Conservation (phyloP, 2,329 filamentous ascomycete genomes). For the Epicoccum nigrum region DNA sequence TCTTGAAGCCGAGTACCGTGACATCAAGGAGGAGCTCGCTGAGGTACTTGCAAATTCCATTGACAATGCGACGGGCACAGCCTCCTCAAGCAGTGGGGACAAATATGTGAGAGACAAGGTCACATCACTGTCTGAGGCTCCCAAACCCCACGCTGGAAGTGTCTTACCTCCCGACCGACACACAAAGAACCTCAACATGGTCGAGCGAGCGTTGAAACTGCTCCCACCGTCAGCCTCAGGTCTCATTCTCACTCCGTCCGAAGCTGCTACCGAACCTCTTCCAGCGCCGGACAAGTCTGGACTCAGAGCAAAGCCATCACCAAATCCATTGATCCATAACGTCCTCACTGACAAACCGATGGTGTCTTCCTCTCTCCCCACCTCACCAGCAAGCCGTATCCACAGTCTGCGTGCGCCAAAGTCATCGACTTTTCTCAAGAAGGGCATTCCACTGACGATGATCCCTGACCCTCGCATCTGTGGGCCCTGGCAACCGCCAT, state of each 20-base stretch:
- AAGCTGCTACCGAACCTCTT: constrained; percentile 67
- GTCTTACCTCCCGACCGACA: constrained; percentile 50
- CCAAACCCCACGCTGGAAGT: constrained; percentile 20
- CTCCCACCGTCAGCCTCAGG: constrained; percentile 85
- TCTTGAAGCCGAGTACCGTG: constrained; percentile 83
- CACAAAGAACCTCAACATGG: constrained; percentile 74
- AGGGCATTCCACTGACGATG: constrained; percentile 86
- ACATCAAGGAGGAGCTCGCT: constrained; percentile 68
- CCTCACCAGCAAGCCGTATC: constrained; percentile 43
- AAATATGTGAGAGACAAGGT: constrained; percentile 48
- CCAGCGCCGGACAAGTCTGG: constrained; percentile 56
- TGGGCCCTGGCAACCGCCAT: constrained; percentile 71
- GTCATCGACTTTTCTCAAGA: constrained; percentile 83
- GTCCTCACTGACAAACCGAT: constrained; percentile 93
- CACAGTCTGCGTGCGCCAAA: constrained; percentile 47
- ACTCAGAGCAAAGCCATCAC: constrained; percentile 56
- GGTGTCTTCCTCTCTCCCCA: constrained; percentile 87
- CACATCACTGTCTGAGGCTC: constrained; percentile 22
- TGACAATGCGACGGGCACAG: constrained; percentile 13
- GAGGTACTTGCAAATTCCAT: constrained; percentile 26
- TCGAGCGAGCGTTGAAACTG: constrained; percentile 72
- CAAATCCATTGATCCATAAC: constrained; percentile 93
- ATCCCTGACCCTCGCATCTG: constrained; percentile 70
- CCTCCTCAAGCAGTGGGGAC: constrained; percentile 46
- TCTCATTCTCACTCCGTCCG: constrained; percentile 83